phyloP scores from a whole-genome alignment of 202 grass and related monocot genomes.

The Digitaria exilis region DNA sequence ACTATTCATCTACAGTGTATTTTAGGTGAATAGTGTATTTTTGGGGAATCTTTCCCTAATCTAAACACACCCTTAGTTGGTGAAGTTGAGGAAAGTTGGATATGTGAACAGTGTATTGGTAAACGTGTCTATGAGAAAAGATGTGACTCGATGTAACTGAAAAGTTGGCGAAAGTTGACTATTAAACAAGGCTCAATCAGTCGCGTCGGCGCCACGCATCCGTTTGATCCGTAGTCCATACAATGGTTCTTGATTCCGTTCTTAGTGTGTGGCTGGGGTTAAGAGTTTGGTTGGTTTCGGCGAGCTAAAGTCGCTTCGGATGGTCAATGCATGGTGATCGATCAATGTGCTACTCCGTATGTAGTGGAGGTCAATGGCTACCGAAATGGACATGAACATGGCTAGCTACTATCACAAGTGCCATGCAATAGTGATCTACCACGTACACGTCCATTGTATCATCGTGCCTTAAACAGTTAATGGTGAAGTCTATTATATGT shows the following conservation, averaged over 20 bases:
- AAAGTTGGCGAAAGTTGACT: too few relatives aligned
- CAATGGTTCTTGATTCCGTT: not conserved
- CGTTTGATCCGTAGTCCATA: not conserved
- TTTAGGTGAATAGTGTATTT: too few relatives aligned
- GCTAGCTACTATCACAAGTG: not conserved
- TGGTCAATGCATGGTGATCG: not conserved
- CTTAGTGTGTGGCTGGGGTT: slow-evolving; percentile 1
- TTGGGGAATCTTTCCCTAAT: too few relatives aligned
- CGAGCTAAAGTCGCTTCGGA: not conserved
- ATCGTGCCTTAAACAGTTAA: not conserved
- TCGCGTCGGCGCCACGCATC: slow-evolving; percentile 9
- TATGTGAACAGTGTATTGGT: too few relatives aligned
- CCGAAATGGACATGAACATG: not conserved
- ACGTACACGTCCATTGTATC: not conserved
- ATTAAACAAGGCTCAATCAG: too few relatives aligned
- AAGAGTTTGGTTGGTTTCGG: not conserved
- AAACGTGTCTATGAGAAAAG: too few relatives aligned
- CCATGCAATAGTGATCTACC: not conserved
- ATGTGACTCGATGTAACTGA: too few relatives aligned
- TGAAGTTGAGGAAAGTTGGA: too few relatives aligned
- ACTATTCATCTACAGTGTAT: too few relatives aligned
- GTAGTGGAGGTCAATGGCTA: slow-evolving; percentile 34
- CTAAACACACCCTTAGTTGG: too few relatives aligned
- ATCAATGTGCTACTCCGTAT: not conserved
- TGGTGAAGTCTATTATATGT: not conserved